Base-by-base conservation (phyloP, 177 flowering plant genomes). In the Vitis hybrid region DNA sequence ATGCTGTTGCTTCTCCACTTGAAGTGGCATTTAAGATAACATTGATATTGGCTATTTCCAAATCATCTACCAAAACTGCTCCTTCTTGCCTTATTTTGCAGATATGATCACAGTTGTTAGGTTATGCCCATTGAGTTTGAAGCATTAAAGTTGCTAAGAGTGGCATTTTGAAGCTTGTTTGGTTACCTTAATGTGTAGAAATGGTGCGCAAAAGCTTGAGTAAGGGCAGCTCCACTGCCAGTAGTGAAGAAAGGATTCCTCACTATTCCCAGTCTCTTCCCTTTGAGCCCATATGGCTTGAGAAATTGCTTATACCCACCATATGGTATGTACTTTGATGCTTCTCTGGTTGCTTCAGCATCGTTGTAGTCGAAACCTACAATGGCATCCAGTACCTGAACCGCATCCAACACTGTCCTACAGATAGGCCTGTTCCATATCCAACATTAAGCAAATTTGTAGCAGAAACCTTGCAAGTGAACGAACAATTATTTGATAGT, bases 381-480 rank as follows among this genome's bases (percentile, higher is more conserved):
- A 32, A 89, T 86, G 13, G 66, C 87, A 72, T 89, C 87, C 9
- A 87, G 80, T 9, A 83, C 81, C 62, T 80, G 57, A 1, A 83
- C 93, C 0, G 88, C 90, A 78, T 89, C 91, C 1, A 87, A 62
- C 1, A 89, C 93, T 2, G 90, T 85, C 78, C 86, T 79, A 66
- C 85, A 59, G 0, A 89, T 79, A 1, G 89, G 91, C 73, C 89
- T 88, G 75, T 61, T 26, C 26, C 26, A 23, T 23, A 23, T 23
- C 26, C 26, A 23, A 12, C 58, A 9, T 14, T 1, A 14, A 51
- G 17, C 45, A 34, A 5, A 34, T 34, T 34, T 34, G 45, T 5
- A 34, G 26, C 26, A 23, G 26, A 0, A 23, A 23, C 26, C 26
- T 23, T 23, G 26, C 26, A 23, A 23, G 26, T 23, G 26, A 23